Percentiles rank a stretch among this genome's conserved stretches.
phyloP scores from a whole-genome alignment of 1,139 yeast species.

The Ashbya aceris region DNA sequence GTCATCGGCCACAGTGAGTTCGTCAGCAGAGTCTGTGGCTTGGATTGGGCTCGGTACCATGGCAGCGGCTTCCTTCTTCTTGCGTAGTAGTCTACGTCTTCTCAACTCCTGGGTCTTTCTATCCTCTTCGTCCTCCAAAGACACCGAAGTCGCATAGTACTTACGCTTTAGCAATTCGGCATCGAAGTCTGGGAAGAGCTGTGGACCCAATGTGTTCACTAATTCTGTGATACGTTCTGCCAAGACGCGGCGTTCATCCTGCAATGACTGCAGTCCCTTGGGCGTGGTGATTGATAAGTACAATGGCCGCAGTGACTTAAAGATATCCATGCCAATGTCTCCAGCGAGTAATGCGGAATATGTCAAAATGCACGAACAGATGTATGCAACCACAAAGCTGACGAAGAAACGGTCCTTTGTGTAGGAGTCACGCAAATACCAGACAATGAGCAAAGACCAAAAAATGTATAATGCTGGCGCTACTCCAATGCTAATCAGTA shows the following conservation, averaged over 20 bases:
- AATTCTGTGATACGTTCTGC: conserved; percentile 54
- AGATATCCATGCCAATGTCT: conserved; percentile 84
- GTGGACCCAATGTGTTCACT: conserved; percentile 68
- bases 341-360: conserved; percentile 85
- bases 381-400: conserved; percentile 29
- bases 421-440: conserved; percentile 22
- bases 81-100: conserved; percentile 24
- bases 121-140: conserved; percentile 9
- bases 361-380: conserved; percentile 53
- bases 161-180: conserved; percentile 41
- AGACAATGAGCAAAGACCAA: conserved; percentile 63
- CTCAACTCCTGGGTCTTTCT: conserved; percentile 24
- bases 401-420: conserved; percentile 17
- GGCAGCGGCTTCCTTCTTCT: conserved; percentile 13
- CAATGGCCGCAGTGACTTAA: conserved; percentile 74
- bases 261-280: conserved; percentile 46
- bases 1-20: conserved; percentile 8
- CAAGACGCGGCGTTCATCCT: conserved; percentile 44
- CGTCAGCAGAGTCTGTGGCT: neutral
- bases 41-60: conserved; percentile 4
- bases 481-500: conserved; percentile 76
- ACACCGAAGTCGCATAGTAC: conserved; percentile 14
- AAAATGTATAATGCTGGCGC: conserved; percentile 79
- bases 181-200: conserved; percentile 68
- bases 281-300: conserved; percentile 59